Evolutionary conservation across 2,329 filamentous ascomycete species (phyloP), one percentile per base, ranked within the genome.

Genomic region (Colletotrichum shisoi): DNA sequence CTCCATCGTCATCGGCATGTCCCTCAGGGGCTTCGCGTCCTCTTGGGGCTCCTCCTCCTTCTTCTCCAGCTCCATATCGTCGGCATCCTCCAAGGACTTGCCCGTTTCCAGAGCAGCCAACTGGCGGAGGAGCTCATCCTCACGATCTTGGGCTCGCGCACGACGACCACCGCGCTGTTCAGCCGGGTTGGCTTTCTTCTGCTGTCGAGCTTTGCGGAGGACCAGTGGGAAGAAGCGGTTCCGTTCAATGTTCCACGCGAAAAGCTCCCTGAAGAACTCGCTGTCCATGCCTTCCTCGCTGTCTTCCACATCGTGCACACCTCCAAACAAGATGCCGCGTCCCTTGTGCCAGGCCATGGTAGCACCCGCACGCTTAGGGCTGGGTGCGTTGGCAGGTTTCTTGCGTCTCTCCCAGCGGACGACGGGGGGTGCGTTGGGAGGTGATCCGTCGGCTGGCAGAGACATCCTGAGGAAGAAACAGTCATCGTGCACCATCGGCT

Each of bases 321-420:
- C 95, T 51, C 95, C 95, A 76, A 98, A 98, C 73, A 93, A 80
- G 64, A 99, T 94, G 0, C 95, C 95, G 68, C 95, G 88, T 0
- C 94, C 94, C 78, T 94, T 95, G 80, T 99, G 95, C 76, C 90
- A 92, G 0, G 93, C 88, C 94, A 98, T 98, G 2, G 94, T 98
- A 0, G 93, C 89, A 39, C 95, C 95, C 3, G 93, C 94, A 24
- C 95, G 88, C 13, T 90, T 79, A 5, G 95, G 95, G 70, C 88
- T 91, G 0, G 95, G 95, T 8, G 91, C 82, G 75, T 99, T 99
- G 34, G 91, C 92, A 1, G 95, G 94, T 79, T 91, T 91, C 84
- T 98, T 99, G 66, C 95, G 86, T 70, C 89, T 89, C 79, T 99
- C 95, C 95, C 95, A 99, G 48, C 93, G 87, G 15, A 97, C 87